Evolutionary conservation across 129 eudicot species (phyloP), one percentile per base, ranked within the genome.

Genomic region (Heracleum sosnowskyi): DNA sequence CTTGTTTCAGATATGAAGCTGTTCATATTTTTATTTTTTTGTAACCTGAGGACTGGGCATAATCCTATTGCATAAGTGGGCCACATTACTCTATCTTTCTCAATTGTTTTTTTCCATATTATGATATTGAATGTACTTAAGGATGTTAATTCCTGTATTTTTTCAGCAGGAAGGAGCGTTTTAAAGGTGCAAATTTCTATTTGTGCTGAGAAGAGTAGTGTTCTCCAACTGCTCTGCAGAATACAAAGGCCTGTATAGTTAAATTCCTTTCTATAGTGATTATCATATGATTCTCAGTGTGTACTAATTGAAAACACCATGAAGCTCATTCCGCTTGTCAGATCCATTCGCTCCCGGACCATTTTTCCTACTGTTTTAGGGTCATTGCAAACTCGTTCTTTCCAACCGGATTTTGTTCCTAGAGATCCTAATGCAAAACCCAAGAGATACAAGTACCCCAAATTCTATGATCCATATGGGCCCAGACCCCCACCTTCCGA

Each of bases 401-500:
- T 91, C 57, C 97, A 89, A 78, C 88, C 87, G 8, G 91, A 91
- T 82, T 84, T 83, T 37, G 80, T 86, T 77, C 88, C 90, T 1
- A 85, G 82, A 66, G 93, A 88, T 81, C 90, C 89, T 33, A 86
- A 76, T 37, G 68, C 86, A 37, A 91, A 89, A 76, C 93, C 91
- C 57, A 82, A 66, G 77, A 89, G 73, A 31, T 91, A 89, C 91
- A 91, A 89, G 79, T 72, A 89, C 55, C 97, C 97, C 20, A 49
- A 81, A 37, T 75, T 70, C 39, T 91, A 91, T 77, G 89, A 91
- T 49, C 97, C 97, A 28, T 91, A 91, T 51, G 97, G 93, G 69
- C 90, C 89, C 1, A 82, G 89, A 82, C 93, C 97, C 28, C 91
- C 91, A 41, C 97, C 93, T 68, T 91, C 97, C 13, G 97, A 91